phyloP scores from a whole-genome alignment of 306 rosid genomes.

The Casuarina glauca region DNA sequence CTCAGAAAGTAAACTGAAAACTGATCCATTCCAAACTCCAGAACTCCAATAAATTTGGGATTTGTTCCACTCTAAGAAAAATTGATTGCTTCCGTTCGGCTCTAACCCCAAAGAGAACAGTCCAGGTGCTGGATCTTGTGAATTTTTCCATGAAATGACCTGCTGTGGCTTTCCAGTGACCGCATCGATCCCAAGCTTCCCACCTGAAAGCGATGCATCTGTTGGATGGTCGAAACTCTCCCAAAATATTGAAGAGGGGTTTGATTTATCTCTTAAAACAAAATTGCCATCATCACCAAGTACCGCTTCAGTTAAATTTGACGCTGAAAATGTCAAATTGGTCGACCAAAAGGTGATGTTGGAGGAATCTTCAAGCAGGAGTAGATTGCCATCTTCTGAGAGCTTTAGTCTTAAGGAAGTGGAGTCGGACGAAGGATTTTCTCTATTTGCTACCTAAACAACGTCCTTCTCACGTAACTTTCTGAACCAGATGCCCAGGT shows the following conservation, averaged over 20 bases:
- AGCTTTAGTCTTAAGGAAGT: not conserved
- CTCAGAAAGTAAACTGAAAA: not conserved
- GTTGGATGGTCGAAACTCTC: not conserved
- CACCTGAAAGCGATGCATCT: conserved; percentile 29
- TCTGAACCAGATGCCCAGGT: not conserved
- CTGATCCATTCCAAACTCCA: not conserved
- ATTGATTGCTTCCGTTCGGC: conserved; percentile 27
- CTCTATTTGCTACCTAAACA: conserved; percentile 1
- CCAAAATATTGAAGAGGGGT: no score
- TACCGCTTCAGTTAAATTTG: not conserved
- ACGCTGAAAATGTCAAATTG: not conserved
- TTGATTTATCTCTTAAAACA: no score
- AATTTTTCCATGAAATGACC: conserved; percentile 51
- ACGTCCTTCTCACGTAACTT: not conserved
- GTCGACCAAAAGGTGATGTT: not conserved
- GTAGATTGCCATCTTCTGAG: not conserved
- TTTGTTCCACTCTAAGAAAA: not conserved
- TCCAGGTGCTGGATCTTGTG: conserved; percentile 37
- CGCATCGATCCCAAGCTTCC: conserved; percentile 32
- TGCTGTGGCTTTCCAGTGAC: conserved; percentile 37
- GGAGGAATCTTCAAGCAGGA: not conserved
- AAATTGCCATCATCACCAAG: not conserved
- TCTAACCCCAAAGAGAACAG: conserved; percentile 45
- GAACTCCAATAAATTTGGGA: not conserved
- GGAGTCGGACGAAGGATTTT: not conserved